These are phyloP conservation scores for Acer campestre DNA, from an alignment of 345 rosid genomes.

Conservation along the genomic window DNA sequence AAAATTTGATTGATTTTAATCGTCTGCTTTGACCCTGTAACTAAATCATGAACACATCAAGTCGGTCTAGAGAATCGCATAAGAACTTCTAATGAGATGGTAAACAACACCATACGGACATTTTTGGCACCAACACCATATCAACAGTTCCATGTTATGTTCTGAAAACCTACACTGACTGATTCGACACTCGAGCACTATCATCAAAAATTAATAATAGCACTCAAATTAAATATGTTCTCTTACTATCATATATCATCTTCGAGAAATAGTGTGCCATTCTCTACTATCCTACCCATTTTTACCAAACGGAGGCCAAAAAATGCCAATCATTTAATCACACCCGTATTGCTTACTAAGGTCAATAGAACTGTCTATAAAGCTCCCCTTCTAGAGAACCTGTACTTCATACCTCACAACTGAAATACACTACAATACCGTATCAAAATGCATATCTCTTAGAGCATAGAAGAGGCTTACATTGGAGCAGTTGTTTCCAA, in stretches of 20 bases:
- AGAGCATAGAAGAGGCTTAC: conserved; percentile 59
- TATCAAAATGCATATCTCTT: conserved; percentile 48
- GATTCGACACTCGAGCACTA: not conserved
- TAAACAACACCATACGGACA: not conserved
- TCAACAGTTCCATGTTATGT: no score
- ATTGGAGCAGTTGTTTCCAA: conserved; percentile 59
- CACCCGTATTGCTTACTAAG: no score
- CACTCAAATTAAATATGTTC: not conserved
- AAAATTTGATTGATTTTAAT: not conserved
- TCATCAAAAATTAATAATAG: not conserved
- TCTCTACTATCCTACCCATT: not conserved
- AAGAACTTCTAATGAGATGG: not conserved
- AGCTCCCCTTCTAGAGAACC: not conserved
- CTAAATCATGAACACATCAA: not conserved
- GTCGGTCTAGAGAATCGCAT: not conserved
- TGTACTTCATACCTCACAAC: not conserved
- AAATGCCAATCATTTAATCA: not conserved
- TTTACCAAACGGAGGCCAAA: no score
- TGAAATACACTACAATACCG: conserved; percentile 36
- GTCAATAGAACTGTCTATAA: no score
- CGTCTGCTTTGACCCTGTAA: not conserved
- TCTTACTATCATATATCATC: conserved; percentile 2
- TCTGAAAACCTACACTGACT: not conserved
- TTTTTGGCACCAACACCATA: not conserved
- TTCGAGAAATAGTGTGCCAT: no score